phyloP scores from a whole-genome alignment of 441 rosid species.

The Eugenia klotzschiana region DNA sequence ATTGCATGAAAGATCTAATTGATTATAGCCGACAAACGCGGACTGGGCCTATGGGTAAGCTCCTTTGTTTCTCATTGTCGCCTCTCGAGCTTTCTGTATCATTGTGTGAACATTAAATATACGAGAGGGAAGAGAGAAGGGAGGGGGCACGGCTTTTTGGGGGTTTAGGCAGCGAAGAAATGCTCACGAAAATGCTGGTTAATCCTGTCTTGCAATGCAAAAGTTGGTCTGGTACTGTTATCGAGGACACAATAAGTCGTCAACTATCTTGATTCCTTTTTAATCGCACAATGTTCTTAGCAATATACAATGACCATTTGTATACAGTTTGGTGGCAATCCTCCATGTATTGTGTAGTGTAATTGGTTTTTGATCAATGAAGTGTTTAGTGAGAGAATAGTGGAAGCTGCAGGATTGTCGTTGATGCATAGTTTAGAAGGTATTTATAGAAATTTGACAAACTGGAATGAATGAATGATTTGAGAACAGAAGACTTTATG shows the following conservation, averaged over 20 bases:
- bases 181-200: background rate
- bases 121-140: background rate
- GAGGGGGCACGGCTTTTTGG: background rate
- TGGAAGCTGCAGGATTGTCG: background rate
- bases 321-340: background rate
- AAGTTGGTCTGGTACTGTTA: background rate
- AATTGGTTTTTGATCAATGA: background rate
- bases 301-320: background rate
- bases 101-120: background rate
- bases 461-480: background rate
- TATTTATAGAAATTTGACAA: background rate
- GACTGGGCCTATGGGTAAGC: conserved; percentile 31
- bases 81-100: background rate
- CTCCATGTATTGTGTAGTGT: background rate
- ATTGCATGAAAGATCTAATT: conserved; percentile 32
- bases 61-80: background rate
- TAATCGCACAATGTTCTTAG: background rate
- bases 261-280: background rate
- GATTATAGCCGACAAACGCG: conserved; percentile 20
- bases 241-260: background rate
- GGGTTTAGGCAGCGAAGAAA: background rate
- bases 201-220: background rate
- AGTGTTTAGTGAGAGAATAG: background rate
- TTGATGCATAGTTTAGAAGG: background rate
- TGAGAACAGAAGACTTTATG: background rate